A percentile compares a stretch with the other conserved stretches of the same genome.
These are phyloP conservation scores for Solanum pennellii DNA, from an alignment of 257 asterid genomes.

Conservation along the genomic window DNA sequence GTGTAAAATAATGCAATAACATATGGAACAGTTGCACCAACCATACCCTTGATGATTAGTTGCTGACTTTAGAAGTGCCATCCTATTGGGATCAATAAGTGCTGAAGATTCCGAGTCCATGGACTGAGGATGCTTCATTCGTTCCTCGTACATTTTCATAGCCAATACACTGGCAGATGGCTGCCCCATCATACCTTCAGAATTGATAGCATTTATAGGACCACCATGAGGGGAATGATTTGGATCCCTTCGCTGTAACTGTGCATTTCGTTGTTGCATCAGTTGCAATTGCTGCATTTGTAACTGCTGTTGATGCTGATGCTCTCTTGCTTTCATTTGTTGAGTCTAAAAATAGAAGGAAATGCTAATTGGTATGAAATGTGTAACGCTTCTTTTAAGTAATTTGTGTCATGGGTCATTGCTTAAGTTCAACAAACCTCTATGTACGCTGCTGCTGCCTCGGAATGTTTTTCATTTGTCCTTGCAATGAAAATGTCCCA, in stretches of 20 bases:
- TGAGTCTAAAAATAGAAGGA: conserved; percentile 42
- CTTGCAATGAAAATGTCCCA: conserved; percentile 99
- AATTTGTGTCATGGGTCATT: background rate
- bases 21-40: conserved; percentile 2
- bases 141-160: conserved; percentile 93
- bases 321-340: conserved; percentile 84
- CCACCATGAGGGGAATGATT: conserved; percentile 71
- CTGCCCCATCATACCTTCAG: conserved; percentile 93
- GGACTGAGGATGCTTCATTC: conserved; percentile 81
- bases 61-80: conserved; percentile 91
- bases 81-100: conserved; percentile 77
- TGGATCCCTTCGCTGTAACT: conserved; percentile 81
- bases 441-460: conserved; percentile 95
- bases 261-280: conserved; percentile 91
- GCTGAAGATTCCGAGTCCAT: conserved; percentile 85
- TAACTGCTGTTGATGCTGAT: conserved; percentile 67
- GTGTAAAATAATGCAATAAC: background rate
- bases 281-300: conserved; percentile 95
- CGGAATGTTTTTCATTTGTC: conserved; percentile 97
- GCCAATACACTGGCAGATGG: conserved; percentile 93
- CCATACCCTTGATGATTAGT: conserved; percentile 74
- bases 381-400: background rate
- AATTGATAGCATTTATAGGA: conserved; percentile 62
- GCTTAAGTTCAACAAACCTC: conserved; percentile 49
- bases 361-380: background rate